Evolutionary conservation across 2,329 filamentous ascomycete species (phyloP), one percentile per base, ranked within the genome.

Genomic region (Phyllachora maydis): DNA sequence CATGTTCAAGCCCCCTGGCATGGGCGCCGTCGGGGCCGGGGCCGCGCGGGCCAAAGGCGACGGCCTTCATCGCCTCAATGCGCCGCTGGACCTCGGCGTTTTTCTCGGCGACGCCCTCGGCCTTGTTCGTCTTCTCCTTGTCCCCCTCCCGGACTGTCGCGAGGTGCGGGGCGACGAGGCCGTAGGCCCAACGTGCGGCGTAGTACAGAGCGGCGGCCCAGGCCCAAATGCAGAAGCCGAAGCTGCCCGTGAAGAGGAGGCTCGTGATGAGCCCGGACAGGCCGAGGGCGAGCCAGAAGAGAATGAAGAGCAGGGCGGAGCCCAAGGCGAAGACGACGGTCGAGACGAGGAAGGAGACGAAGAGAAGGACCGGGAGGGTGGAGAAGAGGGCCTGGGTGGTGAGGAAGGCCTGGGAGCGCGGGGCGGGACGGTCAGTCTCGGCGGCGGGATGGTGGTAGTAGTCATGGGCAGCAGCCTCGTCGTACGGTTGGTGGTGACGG

Each of bases 251-350:
- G 30, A 78, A 43, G 42, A 77, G 62, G 18, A 85, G 48, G 1
- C 67, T 61, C 2, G 76, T 76, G 0, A 78, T 47, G 10, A 88
- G 56, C 19, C 83, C 40, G 22, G 78, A 41, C 8, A 76, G 49
- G 3, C 71, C 73, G 21, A 78, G 43, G 23, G 68, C 65, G 25
- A 68, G 58, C 54, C 67, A 72, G 50, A 75, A 69, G 22, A 75
- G 54, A 2, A 64, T 61, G 50, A 78, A 77, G 26, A 69, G 36
- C 18, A 77, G 37, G 8, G 69, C 70, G 15, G 58, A 56, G 19
- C 68, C 47, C 19, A 76, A 40, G 10, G 71, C 62, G 41, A 79
- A 60, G 30, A 69, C 43, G 31, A 71, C 46, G 28, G 70, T 62
- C 18, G 63, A 65, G 19, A 70, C 34, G 26, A 60, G 54, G 52